A percentile compares a stretch with the other conserved stretches of the same genome.
Evolutionary conservation across 2,329 filamentous ascomycete species (phyloP).

Genomic region (Trichoderma arundinaceum): DNA sequence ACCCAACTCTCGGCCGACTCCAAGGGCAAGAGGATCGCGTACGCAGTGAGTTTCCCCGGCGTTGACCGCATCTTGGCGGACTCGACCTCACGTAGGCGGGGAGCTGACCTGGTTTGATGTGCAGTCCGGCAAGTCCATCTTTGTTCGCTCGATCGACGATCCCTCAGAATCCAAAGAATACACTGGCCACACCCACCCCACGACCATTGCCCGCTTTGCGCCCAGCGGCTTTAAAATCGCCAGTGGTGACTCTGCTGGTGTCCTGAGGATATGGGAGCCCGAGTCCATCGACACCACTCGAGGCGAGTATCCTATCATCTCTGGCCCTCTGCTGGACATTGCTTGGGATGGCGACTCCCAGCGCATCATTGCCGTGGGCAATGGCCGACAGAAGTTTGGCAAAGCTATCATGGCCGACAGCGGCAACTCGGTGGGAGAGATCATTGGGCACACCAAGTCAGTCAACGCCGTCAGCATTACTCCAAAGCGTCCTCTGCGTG

Average conservation of each 20-base stretch:
- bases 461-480: slow-evolving; percentile 92
- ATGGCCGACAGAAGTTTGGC: slow-evolving; percentile 91
- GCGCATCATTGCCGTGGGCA: slow-evolving; percentile 92
- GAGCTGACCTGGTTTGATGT: slow-evolving; percentile 1
- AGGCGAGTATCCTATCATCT: slow-evolving; percentile 93
- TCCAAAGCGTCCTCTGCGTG: slow-evolving; percentile 86
- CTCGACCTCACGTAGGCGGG: neutral
- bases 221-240: slow-evolving; percentile 95
- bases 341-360: slow-evolving; percentile 98
- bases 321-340: slow-evolving; percentile 92
- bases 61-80: neutral
- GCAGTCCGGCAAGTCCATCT: slow-evolving; percentile 94
- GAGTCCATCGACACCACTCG: slow-evolving; percentile 85
- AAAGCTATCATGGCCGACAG: slow-evolving; percentile 95
- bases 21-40: slow-evolving; percentile 90
- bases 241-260: slow-evolving; percentile 83
- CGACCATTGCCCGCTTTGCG: slow-evolving; percentile 91
- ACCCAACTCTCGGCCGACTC: slow-evolving; percentile 86
- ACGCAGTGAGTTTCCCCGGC: slow-evolving; percentile 69
- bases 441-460: slow-evolving; percentile 86
- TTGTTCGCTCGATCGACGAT: slow-evolving; percentile 91
- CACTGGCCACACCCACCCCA: slow-evolving; percentile 84
- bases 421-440: slow-evolving; percentile 94
- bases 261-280: slow-evolving; percentile 91
- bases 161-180: slow-evolving; percentile 87